Evolutionary conservation across 805 yeast species (phyloP).

Genomic region (Candida xyloterini): DNA sequence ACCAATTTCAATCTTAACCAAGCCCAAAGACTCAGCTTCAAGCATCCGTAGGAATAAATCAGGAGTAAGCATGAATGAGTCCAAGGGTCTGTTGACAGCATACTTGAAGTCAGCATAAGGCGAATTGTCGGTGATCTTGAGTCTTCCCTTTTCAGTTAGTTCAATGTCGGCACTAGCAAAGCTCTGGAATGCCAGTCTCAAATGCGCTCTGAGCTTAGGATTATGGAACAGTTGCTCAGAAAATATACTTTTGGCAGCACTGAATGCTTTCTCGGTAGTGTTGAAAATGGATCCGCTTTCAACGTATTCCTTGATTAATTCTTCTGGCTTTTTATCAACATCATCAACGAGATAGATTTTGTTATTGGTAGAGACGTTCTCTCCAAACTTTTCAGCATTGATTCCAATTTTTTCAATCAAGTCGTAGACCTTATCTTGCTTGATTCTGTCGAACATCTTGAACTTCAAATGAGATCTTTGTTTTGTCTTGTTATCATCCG

Average conservation of each 20-base stretch:
- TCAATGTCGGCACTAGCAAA: constrained; percentile 70
- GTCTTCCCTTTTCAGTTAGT: constrained; percentile 78
- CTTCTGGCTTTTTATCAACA: constrained; percentile 56
- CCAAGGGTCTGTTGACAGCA: constrained; percentile 75
- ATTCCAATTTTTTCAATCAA: constrained; percentile 73
- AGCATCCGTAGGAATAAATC: constrained; percentile 85
- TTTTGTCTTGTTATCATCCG: constrained; percentile 19
- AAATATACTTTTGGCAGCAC: constrained; percentile 67
- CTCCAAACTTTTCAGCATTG: constrained; percentile 77
- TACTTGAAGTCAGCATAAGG: constrained; percentile 89
- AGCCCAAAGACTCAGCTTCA: constrained; percentile 82
- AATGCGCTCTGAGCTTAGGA: constrained; percentile 72
- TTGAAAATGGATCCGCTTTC: constrained; percentile 45
- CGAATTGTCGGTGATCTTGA: constrained; percentile 73
- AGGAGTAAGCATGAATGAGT: constrained; percentile 72
- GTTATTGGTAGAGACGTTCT: constrained; percentile 65
- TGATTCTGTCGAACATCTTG: constrained; percentile 63
- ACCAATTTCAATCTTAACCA: constrained; percentile 62
- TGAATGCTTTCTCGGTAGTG: constrained; percentile 56
- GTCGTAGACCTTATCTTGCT: constrained; percentile 58
- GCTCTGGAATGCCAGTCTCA: constrained; percentile 57
- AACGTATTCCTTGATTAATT: constrained; percentile 44
- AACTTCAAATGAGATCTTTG: constrained; percentile 57
- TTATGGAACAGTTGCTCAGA: constrained; percentile 80
- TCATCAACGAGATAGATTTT: constrained; percentile 74